Base-by-base conservation (phyloP, 2,329 filamentous ascomycete species). In the Neonectria sp. region DNA sequence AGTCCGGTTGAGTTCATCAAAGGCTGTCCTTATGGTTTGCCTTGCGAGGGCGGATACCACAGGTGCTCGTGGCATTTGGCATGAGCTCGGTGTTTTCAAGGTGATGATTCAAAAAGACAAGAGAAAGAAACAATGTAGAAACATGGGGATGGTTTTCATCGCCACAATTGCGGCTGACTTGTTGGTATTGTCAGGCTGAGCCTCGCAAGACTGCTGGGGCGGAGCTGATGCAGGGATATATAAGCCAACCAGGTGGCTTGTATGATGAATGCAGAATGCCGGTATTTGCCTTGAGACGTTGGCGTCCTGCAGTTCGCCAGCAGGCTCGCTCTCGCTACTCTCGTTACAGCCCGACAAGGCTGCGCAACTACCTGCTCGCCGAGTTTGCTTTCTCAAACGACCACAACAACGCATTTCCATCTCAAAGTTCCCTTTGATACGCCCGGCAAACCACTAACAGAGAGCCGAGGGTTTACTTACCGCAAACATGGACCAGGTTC, bases 61-160 rank as follows among this genome's bases (percentile, higher is more conserved):
- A 6, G 64, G 69, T 21, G 46, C 46, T 2, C 66, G 40, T 5
- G 69, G 67, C 70, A 72, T 72, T 57, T 31, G 9, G 31, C n/a
- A 29, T 15, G 12, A 17, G 6, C 12, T 24, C 27, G 4, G 15
- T 43, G 40, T 48, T 9, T 21, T 31, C 13, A 4, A 21, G 45
- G 21, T 21, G 3, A 6, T 13, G 9, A 31, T 24, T 17, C 43
- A 37, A 25, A 11, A 35, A 31, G n/a, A n/a, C 4, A 27, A 15
- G 29, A 58, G 11, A 6, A 9, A 9, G 29, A 15, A 56, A n/a
- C 3, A 13, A 15, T 8, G 21, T 12, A 21, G 52, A 37, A 24
- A 29, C 6, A 12, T 56, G 33, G 25, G 13, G 0, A 29, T 27
- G 15, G 15, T n/a, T 27, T 51, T 31, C 17, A 51, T 31, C 25